phyloP scores from a whole-genome alignment of 169 alveolate species.

The Perkinsus chesapeaki region DNA sequence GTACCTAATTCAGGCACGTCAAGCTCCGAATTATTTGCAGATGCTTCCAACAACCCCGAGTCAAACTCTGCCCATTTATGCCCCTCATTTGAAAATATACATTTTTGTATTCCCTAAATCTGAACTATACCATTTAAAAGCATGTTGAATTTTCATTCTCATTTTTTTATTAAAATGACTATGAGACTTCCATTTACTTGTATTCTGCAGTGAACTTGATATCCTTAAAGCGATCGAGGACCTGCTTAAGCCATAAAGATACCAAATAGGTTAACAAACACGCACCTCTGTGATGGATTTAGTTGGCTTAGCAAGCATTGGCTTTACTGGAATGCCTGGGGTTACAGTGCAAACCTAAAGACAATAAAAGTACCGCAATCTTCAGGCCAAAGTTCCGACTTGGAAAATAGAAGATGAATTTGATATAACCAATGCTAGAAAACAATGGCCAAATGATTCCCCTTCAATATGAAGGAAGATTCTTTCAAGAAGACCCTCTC shows the following conservation, averaged over 20 bases:
- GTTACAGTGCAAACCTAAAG: slow-evolving; percentile 76
- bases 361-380: slow-evolving; percentile 23
- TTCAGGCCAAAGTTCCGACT: too few species aligned
- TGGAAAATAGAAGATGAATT: too few species aligned
- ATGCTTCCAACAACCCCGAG: too few species aligned
- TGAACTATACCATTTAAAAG: neutral
- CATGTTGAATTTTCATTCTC: too few species aligned
- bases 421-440: too few species aligned
- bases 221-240: slow-evolving; percentile 76
- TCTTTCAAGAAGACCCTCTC: too few species aligned
- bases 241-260: slow-evolving; percentile 41
- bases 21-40: too few species aligned
- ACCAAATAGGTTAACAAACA: neutral
- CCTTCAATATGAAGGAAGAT: too few species aligned
- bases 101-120: neutral
- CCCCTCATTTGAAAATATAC: neutral
- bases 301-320: slow-evolving; percentile 98
- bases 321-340: slow-evolving; percentile 96
- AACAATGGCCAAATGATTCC: too few species aligned
- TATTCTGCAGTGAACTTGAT: slow-evolving; percentile 92
- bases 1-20: slow-evolving; percentile 46
- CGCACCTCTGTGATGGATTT: slow-evolving; percentile 67
- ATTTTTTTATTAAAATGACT: too few species aligned
- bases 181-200: too few species aligned
- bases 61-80: too few species aligned